phyloP scores from a whole-genome alignment of 2,329 filamentous ascomycete genomes.

The Trichophyton equinum region DNA sequence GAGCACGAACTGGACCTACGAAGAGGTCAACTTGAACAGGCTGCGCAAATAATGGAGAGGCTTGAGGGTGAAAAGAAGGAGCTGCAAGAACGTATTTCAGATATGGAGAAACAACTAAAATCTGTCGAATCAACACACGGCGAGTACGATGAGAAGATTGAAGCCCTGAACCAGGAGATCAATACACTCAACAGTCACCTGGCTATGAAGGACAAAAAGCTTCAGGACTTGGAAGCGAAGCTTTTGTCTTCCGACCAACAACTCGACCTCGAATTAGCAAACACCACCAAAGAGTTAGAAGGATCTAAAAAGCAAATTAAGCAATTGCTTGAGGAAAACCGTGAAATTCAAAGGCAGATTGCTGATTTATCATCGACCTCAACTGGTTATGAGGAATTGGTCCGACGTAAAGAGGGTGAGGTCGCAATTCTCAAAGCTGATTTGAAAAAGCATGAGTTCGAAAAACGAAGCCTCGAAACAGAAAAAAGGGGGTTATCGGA shows the following conservation, averaged over 20 bases:
- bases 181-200: constrained; percentile 87
- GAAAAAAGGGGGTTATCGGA: constrained; percentile 58
- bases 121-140: constrained; percentile 59
- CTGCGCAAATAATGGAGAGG: constrained; percentile 70
- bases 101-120: constrained; percentile 58
- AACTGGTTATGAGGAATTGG: constrained; percentile 86
- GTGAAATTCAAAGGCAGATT: constrained; percentile 70
- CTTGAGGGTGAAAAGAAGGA: constrained; percentile 77
- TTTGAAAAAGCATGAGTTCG: constrained; percentile 67
- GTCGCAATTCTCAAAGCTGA: constrained; percentile 73
- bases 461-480: constrained; percentile 64
- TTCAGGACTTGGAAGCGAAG: constrained; percentile 73
- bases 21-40: constrained; percentile 77
- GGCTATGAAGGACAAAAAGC: constrained; percentile 75
- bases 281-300: constrained; percentile 67
- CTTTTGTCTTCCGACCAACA: constrained; percentile 79
- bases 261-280: constrained; percentile 69
- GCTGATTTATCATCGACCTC: constrained; percentile 80
- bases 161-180: constrained; percentile 66
- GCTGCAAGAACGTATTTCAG: constrained; percentile 52
- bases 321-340: constrained; percentile 67
- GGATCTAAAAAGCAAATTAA: constrained; percentile 60
- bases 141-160: constrained; percentile 63
- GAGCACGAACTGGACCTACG: constrained; percentile 73
- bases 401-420: constrained; percentile 89